These are phyloP conservation scores for Selenicereus undatus DNA, from an alignment of 148 eudicot genomes.

Conservation along the genomic window DNA sequence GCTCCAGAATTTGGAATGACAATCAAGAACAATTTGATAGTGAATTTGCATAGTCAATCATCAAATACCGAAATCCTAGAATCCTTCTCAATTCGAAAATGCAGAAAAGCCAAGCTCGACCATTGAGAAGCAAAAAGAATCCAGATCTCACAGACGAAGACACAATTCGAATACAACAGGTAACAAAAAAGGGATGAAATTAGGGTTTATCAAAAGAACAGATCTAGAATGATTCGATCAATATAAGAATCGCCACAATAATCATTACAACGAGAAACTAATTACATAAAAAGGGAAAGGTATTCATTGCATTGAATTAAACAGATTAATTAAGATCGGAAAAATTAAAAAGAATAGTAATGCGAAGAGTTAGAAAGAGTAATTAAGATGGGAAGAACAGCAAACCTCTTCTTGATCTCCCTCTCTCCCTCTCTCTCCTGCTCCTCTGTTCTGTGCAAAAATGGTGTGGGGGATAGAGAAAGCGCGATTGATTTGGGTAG, in stretches of 20 bases:
- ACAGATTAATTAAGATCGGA: background rate
- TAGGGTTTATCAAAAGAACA: conserved; percentile 1
- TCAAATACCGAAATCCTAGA: conserved; percentile 1
- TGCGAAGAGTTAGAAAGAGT: background rate
- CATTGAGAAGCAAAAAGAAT: background rate
- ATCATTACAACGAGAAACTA: background rate
- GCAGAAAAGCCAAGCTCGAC: too few species aligned
- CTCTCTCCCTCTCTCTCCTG: background rate
- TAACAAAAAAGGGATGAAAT: background rate
- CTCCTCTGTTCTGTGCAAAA: background rate
- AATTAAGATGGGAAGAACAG: background rate
- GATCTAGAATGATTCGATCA: conserved; percentile 12
- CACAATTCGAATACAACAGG: too few species aligned
- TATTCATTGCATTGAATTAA: background rate
- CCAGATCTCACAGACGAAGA: background rate
- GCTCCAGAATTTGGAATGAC: too few species aligned
- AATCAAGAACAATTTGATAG: background rate
- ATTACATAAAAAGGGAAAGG: background rate
- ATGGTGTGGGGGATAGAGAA: background rate
- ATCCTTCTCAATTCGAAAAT: too few species aligned
- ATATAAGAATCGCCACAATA: background rate
- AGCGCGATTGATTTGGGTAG: background rate
- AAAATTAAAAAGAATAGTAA: background rate
- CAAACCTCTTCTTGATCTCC: background rate
- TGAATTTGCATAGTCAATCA: background rate